A percentile compares a stretch with the other conserved stretches of the same genome.
Evolutionary conservation across 495 filamentous ascomycete species (phyloP).

Genomic region (Cudoniella acicularis): DNA sequence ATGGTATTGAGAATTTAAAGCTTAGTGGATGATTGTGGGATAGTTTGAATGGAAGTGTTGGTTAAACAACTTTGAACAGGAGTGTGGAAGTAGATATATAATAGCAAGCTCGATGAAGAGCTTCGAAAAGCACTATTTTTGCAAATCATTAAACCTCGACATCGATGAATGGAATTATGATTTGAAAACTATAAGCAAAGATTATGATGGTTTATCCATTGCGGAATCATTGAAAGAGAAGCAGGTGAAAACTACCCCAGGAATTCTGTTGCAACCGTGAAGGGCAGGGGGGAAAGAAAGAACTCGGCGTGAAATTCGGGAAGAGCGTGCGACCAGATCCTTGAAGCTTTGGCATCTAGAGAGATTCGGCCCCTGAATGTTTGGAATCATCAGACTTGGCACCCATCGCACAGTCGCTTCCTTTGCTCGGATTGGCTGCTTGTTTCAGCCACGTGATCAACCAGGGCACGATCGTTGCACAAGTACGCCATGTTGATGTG

Average conservation of each 20-base stretch:
- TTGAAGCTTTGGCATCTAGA: not conserved
- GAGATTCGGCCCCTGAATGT: not conserved
- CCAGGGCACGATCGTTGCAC: not conserved
- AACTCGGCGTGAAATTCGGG: not conserved
- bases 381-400: not conserved
- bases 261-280: not conserved
- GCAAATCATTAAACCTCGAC: too few species aligned
- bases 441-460: not conserved
- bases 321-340: not conserved
- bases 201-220: too few species aligned
- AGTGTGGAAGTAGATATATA: too few species aligned
- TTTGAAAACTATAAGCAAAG: too few species aligned
- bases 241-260: not conserved
- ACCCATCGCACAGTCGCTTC: not conserved
- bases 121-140: too few species aligned
- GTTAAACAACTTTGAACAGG: too few species aligned
- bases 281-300: not conserved
- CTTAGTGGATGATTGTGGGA: not conserved
- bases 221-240: too few species aligned
- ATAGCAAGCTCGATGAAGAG: too few species aligned
- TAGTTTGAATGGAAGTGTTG: too few species aligned
- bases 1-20: not conserved
- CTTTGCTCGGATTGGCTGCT: not conserved
- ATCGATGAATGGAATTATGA: too few species aligned
- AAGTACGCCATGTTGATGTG: not conserved